phyloP scores from a whole-genome alignment of 2,329 filamentous ascomycete genomes.

The Xylaria sp. region DNA sequence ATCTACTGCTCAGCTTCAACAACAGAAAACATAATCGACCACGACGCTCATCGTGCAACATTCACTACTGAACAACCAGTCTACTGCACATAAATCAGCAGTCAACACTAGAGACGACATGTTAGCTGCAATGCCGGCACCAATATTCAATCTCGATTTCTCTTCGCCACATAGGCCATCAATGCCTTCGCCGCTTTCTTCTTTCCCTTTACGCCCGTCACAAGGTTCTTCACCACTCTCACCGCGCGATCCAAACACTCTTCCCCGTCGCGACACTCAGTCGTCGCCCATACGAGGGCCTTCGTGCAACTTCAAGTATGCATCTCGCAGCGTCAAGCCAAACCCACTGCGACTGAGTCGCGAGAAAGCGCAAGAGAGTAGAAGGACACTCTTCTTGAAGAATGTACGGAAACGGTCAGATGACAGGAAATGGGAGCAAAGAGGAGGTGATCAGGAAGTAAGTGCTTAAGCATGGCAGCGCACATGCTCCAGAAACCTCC shows the following conservation, averaged over 20 bases:
- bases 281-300: conserved; percentile 52
- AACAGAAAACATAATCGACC: conserved; percentile 5
- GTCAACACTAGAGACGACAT: conserved; percentile 41
- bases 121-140: conserved; percentile 54
- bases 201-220: conserved; percentile 66
- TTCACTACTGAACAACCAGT: neutral
- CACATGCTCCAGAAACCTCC: neutral
- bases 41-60: neutral
- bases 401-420: conserved; percentile 71
- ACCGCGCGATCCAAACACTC: conserved; percentile 56
- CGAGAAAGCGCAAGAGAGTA: conserved; percentile 71
- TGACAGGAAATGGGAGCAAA: conserved; percentile 67
- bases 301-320: conserved; percentile 56
- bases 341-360: conserved; percentile 72
- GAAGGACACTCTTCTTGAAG: conserved; percentile 76
- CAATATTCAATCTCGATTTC: conserved; percentile 56
- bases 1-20: conserved; percentile 4
- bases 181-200: conserved; percentile 68
- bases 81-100: neutral
- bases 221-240: conserved; percentile 59
- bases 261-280: conserved; percentile 54
- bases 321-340: conserved; percentile 66
- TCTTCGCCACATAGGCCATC: conserved; percentile 59
- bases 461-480: conserved; percentile 19
- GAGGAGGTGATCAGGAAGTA: conserved; percentile 72